Evolutionary conservation across 768 basidiomycete species (phyloP).

Genomic region (Suillus hirtellus): DNA sequence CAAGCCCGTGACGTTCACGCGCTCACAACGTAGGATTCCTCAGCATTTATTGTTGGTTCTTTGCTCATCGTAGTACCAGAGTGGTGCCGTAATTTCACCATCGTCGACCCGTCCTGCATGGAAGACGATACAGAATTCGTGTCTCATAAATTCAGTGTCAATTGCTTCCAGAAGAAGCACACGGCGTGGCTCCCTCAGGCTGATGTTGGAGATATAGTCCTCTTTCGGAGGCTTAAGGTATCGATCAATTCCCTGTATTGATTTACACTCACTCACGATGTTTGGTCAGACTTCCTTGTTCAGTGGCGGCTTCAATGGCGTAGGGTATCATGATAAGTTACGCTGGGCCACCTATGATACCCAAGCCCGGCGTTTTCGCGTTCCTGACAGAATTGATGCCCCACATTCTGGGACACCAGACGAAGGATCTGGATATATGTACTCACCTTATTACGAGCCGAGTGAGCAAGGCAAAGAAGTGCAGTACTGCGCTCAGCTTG

Average conservation of each 20-base stretch:
- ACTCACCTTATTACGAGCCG: constrained; percentile 48
- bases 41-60: not conserved
- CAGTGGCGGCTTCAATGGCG: constrained; percentile 34
- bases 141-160: constrained; percentile 29
- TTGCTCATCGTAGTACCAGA: constrained; percentile 37
- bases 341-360: constrained; percentile 59
- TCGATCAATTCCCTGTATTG: constrained; percentile 4
- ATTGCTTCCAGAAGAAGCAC: constrained; percentile 52
- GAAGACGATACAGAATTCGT: constrained; percentile 28
- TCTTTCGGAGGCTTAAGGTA: constrained; percentile 55
- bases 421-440: constrained; percentile 38
- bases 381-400: constrained; percentile 37
- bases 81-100: constrained; percentile 41
- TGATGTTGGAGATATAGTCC: constrained; percentile 48
- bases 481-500: constrained; percentile 43
- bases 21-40: constrained; percentile 28
- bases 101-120: constrained; percentile 56
- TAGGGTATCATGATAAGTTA: constrained; percentile 48
- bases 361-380: constrained; percentile 35
- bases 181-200: constrained; percentile 52
- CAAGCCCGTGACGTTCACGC: constrained; percentile 19
- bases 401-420: constrained; percentile 36
- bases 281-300: constrained; percentile 35
- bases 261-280: not conserved
- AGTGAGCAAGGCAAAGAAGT: constrained; percentile 36